Evolutionary conservation across 768 basidiomycete genomes (phyloP), one percentile per base, ranked within the genome.

Genomic region (Russula dissimulans): DNA sequence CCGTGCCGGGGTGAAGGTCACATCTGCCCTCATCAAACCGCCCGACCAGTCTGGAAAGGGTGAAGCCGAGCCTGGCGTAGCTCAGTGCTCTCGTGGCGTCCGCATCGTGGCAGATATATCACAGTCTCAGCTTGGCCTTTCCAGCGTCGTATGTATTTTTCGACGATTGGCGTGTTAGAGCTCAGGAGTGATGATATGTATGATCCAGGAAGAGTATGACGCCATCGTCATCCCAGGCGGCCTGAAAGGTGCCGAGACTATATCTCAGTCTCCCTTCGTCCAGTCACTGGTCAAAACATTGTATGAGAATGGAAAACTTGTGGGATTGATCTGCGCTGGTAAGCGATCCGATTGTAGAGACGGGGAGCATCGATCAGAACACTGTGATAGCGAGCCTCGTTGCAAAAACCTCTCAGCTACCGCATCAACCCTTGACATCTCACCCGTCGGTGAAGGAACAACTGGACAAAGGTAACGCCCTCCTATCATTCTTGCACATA

Each of bases 321-420:
- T 92, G 29, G 90, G 83, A 1, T 90, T 91, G 89, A 89, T 91
- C 48, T 92, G 90, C 67, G 90, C 90, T 53, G 89, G 89, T 85
- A 55, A 38, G 53, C n/a, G 77, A 69, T 32, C 5, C 10, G 47
- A 41, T 47, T n/a, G 15, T 36, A 32, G 41, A 31, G 31, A 50
- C 39, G 3, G 12, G 45, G 32, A 34, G n/a, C 18, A 43, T n/a
- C 45, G 3, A 41, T 55, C n/a, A 29, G 29, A 41, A 6, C 31
- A n/a, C 17, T 12, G 29, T 8, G 46, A 34, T 29, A 51, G 26
- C 34, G 45, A 58, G 53, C 34, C 43, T 90, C 39, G 79, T 81
- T 31, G 90, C 90, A 0, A 75, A 83, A 59, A 80, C 80, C 0
- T 77, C 88, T 0, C 75, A 75, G 10, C 77, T 91, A 5, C 78